These are phyloP conservation scores for Emmonsiellopsis sp. DNA, from an alignment of 2,329 filamentous ascomycete species.

Conservation along the genomic window DNA sequence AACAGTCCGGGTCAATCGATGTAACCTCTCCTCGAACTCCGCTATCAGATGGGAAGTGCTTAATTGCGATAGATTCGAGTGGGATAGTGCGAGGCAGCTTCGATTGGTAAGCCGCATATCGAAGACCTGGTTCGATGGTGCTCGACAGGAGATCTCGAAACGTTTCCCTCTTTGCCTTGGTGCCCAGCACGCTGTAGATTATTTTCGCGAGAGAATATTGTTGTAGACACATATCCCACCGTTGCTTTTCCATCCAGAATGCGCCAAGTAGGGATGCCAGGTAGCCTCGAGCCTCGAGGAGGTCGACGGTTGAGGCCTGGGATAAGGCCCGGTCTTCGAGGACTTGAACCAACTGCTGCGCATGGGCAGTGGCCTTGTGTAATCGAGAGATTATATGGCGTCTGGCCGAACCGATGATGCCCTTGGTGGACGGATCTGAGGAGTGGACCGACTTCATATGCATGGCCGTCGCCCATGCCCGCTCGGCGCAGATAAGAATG, in stretches of 20 bases:
- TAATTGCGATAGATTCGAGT: constrained; percentile 67
- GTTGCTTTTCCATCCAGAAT: constrained; percentile 76
- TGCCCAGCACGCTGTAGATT: constrained; percentile 69
- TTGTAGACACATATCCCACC: constrained; percentile 69
- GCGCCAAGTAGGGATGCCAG: constrained; percentile 66
- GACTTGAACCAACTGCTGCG: constrained; percentile 57
- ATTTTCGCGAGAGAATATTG: constrained; percentile 69
- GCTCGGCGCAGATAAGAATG: constrained; percentile 76
- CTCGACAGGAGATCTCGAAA: constrained; percentile 79
- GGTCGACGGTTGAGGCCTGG: constrained; percentile 58
- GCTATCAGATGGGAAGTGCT: constrained; percentile 60
- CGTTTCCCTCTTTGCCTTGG: constrained; percentile 58
- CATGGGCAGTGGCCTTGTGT: constrained; percentile 65
- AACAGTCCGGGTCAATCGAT: constrained; percentile 57
- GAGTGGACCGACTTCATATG: constrained; percentile 78
- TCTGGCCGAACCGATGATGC: constrained; percentile 68
- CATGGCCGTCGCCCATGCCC: constrained; percentile 94
- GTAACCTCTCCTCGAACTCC: constrained; percentile 59
- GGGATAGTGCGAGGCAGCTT: constrained; percentile 79
- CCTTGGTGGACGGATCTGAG: constrained; percentile 61
- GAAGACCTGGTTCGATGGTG: constrained; percentile 85
- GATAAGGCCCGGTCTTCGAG: constrained; percentile 54
- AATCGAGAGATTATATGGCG: constrained; percentile 84
- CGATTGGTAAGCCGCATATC: constrained; percentile 88
- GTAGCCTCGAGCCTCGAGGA: constrained; percentile 83